Percentiles rank a stretch among this genome's conserved stretches.
Evolutionary conservation across 805 yeast genomes (phyloP).

Genomic region (Scheffersomyces coipomensis): DNA sequence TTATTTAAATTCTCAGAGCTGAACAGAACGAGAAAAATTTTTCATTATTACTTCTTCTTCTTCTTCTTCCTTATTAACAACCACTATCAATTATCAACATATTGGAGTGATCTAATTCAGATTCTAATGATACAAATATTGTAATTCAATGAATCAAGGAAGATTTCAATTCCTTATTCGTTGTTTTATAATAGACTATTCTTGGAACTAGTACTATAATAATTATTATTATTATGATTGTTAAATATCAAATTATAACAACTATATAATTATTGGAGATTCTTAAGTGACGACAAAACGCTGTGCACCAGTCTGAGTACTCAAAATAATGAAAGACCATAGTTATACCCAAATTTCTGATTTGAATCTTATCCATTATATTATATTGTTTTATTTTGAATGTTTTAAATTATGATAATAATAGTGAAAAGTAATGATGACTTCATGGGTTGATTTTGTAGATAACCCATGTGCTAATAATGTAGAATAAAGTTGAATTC

Average conservation of each 20-base stretch:
- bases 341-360: slow-evolving; percentile 52
- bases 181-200: not conserved
- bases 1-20: too few species aligned
- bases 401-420: too few species aligned
- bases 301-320: slow-evolving; percentile 57
- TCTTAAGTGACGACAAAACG: slow-evolving; percentile 43
- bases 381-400: too few species aligned
- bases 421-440: too few species aligned
- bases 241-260: not conserved
- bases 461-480: too few species aligned
- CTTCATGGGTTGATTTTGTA: too few species aligned
- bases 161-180: not conserved
- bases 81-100: too few species aligned
- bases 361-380: slow-evolving; percentile 6
- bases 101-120: too few species aligned
- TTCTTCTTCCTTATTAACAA: too few species aligned
- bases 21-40: too few species aligned
- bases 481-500: too few species aligned
- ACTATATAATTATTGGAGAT: not conserved
- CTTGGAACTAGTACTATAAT: not conserved
- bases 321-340: slow-evolving; percentile 39
- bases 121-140: not conserved
- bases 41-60: too few species aligned
- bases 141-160: not conserved
- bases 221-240: not conserved